These are phyloP conservation scores for Davidsoniella virescens DNA, from an alignment of 2,329 filamentous ascomycete genomes.

Conservation along the genomic window DNA sequence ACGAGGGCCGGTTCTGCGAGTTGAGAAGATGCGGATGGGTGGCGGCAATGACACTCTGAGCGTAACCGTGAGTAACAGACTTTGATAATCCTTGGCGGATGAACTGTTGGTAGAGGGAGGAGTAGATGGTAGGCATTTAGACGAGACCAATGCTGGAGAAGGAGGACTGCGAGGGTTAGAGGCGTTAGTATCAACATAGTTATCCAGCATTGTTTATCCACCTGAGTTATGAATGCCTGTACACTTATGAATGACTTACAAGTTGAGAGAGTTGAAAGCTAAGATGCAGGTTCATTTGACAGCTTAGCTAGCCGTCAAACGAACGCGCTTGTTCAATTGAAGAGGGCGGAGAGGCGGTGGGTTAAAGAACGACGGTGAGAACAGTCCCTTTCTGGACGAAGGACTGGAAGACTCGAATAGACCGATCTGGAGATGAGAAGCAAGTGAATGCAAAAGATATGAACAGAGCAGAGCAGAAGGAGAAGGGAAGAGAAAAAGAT, in stretches of 20 bases:
- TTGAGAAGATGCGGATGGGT: constrained; percentile 66
- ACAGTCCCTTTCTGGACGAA: neutral
- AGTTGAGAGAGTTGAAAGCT: constrained; percentile 39
- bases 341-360: neutral
- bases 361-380: constrained; percentile 14
- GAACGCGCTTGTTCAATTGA: constrained; percentile 52
- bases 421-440: constrained; percentile 1
- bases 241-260: constrained; percentile 16
- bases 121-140: constrained; percentile 81
- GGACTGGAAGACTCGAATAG: constrained; percentile 14
- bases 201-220: neutral
- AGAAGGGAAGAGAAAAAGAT: constrained; percentile 11
- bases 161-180: constrained; percentile 20
- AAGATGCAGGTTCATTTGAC: constrained; percentile 98
- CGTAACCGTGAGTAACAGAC: constrained; percentile 94
- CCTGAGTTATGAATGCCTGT: neutral
- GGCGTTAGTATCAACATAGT: neutral
- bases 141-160: constrained; percentile 35
- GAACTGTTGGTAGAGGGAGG: constrained; percentile 58
- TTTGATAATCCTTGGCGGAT: constrained; percentile 92
- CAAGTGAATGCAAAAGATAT: neutral
- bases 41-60: constrained; percentile 90
- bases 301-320: constrained; percentile 66
- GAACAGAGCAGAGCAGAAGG: constrained; percentile 13
- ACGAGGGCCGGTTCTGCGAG: constrained; percentile 51